Percentiles rank a stretch among this genome's conserved stretches.
Conservation (phyloP, 2,329 filamentous ascomycete species). For the Beauveria australis region DNA sequence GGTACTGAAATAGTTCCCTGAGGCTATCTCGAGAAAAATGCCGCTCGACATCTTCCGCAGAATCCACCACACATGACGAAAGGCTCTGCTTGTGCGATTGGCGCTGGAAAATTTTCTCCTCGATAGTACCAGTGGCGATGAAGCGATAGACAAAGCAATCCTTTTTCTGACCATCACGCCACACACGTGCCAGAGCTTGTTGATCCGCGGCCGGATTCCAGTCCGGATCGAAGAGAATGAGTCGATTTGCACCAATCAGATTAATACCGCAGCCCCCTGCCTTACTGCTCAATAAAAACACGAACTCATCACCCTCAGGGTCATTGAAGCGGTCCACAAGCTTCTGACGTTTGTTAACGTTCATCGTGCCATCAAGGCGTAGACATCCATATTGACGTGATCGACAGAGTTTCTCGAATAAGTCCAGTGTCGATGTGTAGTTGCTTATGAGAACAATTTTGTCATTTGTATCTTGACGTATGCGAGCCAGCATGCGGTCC, state of each 20-base stretch:
- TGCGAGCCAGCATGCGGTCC: constrained; percentile 94
- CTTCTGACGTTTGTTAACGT: constrained; percentile 92
- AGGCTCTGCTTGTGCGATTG: constrained; percentile 97
- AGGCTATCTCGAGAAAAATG: constrained; percentile 91
- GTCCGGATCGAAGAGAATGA: constrained; percentile 92
- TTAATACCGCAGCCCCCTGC: constrained; percentile 96
- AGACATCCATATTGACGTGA: constrained; percentile 76
- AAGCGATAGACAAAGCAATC: constrained; percentile 99
- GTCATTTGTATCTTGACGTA: constrained; percentile 92
- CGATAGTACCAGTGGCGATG: constrained; percentile 94
- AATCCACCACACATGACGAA: constrained; percentile 93
- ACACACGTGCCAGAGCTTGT: constrained; percentile 92
- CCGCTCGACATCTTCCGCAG: constrained; percentile 90
- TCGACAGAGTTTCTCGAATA: constrained; percentile 88
- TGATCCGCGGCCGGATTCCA: constrained; percentile 99
- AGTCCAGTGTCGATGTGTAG: constrained; percentile 90
- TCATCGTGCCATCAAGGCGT: constrained; percentile 94
- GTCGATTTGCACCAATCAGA: constrained; percentile 85
- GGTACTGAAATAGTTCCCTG: constrained; percentile 90
- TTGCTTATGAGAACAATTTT: constrained; percentile 99
- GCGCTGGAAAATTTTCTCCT: constrained; percentile 98
- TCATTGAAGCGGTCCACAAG: constrained; percentile 97
- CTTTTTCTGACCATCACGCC: constrained; percentile 98
- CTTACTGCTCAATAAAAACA: constrained; percentile 95
- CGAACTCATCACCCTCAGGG: constrained; percentile 78